Conservation (phyloP, 179 eudicot species). For the Beta corolliflora region DNA sequence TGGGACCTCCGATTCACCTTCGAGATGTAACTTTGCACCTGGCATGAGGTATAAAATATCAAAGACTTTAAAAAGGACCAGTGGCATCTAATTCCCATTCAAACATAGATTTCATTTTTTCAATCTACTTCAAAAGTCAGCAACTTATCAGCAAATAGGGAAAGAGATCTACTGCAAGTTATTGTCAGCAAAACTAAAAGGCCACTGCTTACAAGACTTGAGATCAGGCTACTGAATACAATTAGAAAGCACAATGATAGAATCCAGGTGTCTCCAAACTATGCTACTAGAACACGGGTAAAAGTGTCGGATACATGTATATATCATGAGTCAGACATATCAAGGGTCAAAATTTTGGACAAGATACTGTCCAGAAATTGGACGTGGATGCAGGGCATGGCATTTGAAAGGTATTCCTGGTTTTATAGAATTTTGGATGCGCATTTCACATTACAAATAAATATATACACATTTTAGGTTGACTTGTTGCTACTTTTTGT, state of each 20-base stretch:
- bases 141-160: not conserved
- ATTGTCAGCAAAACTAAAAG: not conserved
- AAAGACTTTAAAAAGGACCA: not conserved
- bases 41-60: constrained; percentile 25
- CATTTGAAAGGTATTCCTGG: too few relatives aligned
- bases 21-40: constrained; percentile 73
- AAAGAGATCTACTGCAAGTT: constrained; percentile 1
- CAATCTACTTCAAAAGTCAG: not conserved
- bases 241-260: not conserved
- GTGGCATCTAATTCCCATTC: not conserved
- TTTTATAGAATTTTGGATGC: too few relatives aligned
- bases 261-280: not conserved
- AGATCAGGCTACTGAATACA: not conserved
- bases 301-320: too few relatives aligned
- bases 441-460: too few relatives aligned
- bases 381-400: too few relatives aligned
- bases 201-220: not conserved
- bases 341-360: too few relatives aligned
- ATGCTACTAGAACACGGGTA: too few relatives aligned
- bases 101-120: not conserved
- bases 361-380: too few relatives aligned
- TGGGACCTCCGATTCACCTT: constrained; percentile 52
- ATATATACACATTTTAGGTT: too few relatives aligned
- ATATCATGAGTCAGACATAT: too few relatives aligned
- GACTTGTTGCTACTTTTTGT: too few relatives aligned